Base-by-base conservation (phyloP, 345 rosid species). In the Linum tenue region DNA sequence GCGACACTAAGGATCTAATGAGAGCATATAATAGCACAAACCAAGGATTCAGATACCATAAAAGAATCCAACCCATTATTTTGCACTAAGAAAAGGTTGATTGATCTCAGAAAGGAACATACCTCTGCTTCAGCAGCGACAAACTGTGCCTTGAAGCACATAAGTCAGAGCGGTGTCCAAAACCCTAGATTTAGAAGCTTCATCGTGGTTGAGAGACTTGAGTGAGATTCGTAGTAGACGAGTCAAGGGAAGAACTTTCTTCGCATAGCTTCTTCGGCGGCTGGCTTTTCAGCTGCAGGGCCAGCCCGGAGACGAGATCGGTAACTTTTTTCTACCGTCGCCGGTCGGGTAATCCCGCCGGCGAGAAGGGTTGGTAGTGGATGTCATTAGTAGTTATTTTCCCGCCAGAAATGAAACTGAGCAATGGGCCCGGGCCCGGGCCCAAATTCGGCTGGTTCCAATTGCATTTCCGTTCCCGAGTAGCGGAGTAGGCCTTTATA, bases 91-190 rank as follows among this genome's bases (percentile, higher is more conserved):
- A n/a, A 41, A 41, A 41, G 7, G 7, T 41, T 41, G 44, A 7
- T 7, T 41, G 44, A 41, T 41, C 7, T 41, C 44, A 41, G 7
- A 3, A 41, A 41, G n/a, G n/a, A n/a, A n/a, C 7, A 41, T 41
- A 41, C 7, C 44, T 3, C 44, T n/a, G 44, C 7, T 41, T 41
- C 44, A 3, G 5, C 44, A 7, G 44, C 44, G 5, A 41, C 44
- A 41, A 41, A 41, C 44, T 41, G 82, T 15, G 89, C 81, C 60
- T 72, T 81, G 82, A 88, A 85, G 83, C 91, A 79, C 86, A 86
- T 76, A 65, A 83, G 78, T 31, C 38, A 86, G 75, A 41, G 84
- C 78, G 1, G 91, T 72, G 61, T 88, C 85, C 72, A 88, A 71
- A 84, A 86, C 82, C 70, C 78, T 74, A 76, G 77, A 73, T 70